Evolutionary conservation across 805 yeast species (phyloP).

Genomic region (Yarrowia bubula): DNA sequence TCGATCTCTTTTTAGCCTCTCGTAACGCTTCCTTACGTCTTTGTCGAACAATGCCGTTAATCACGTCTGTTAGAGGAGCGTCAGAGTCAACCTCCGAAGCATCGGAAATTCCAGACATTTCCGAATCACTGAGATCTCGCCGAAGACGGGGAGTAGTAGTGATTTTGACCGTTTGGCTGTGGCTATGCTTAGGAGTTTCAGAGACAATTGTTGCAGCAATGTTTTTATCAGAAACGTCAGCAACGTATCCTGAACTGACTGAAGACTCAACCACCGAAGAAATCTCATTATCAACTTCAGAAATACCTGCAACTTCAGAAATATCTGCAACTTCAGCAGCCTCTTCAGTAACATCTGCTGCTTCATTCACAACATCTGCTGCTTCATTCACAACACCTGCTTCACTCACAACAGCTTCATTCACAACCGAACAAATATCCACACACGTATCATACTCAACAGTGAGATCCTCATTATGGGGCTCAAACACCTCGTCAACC

Average conservation of each 20-base stretch:
- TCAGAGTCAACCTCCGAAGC: not conserved
- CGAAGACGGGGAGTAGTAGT: not conserved
- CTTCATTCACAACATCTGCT: not conserved
- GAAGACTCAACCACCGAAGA: too few species aligned
- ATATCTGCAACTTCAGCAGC: too few species aligned
- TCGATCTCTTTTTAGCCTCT: not conserved
- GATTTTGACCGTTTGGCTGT: not conserved
- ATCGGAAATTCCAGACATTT: conserved; percentile 16
- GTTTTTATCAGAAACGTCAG: not conserved
- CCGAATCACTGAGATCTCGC: not conserved
- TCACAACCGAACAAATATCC: not conserved
- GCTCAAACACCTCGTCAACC: not conserved
- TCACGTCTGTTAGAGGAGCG: conserved; percentile 10
- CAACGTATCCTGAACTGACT: too few species aligned
- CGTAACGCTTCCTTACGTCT: conserved; percentile 7
- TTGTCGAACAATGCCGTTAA: conserved; percentile 7
- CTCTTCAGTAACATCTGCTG: too few species aligned
- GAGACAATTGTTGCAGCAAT: not conserved
- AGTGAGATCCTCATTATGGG: not conserved
- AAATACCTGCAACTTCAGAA: too few species aligned
- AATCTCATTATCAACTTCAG: too few species aligned
- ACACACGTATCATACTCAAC: conserved; percentile 18
- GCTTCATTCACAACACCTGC: too few species aligned
- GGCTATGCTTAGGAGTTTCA: too few species aligned
- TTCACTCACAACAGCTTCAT: not conserved